These are phyloP conservation scores for Metschnikowia amazonensis DNA, from an alignment of 805 yeast genomes.

Conservation along the genomic window DNA sequence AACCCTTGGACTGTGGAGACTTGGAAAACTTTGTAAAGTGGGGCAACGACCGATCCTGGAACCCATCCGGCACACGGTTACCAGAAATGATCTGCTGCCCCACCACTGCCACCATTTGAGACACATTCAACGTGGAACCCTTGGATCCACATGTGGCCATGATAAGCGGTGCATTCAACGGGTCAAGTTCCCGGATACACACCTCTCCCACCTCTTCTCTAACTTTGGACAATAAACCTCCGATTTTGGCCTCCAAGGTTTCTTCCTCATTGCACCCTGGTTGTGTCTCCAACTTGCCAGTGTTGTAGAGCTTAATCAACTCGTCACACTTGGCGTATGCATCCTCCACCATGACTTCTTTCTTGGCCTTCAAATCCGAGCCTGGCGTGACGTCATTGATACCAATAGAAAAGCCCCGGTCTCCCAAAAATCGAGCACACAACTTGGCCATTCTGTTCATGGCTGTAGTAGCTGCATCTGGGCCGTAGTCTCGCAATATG, in stretches of 20 bases:
- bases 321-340: constrained; percentile 93
- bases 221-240: constrained; percentile 92
- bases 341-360: constrained; percentile 83
- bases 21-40: constrained; percentile 95
- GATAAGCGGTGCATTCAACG: constrained; percentile 90
- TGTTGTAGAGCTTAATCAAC: constrained; percentile 68
- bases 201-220: constrained; percentile 99
- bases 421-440: constrained; percentile 92
- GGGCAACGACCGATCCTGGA: constrained; percentile 96
- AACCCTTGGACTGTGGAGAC: constrained; percentile 97
- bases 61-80: constrained; percentile 99
- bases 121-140: constrained; percentile 95
- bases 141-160: constrained; percentile 99
- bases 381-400: constrained; percentile 97
- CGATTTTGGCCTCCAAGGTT: constrained; percentile 94
- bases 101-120: constrained; percentile 99
- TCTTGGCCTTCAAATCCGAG: constrained; percentile 62
- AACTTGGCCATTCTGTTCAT: constrained; percentile 99
- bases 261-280: constrained; percentile 99
- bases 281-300: constrained; percentile 92
- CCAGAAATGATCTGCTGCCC: constrained; percentile 99
- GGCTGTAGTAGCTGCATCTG: constrained; percentile 89
- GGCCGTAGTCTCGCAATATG: constrained; percentile 93
- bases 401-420: constrained; percentile 96
- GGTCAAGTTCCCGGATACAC: constrained; percentile 86